These are phyloP conservation scores for Naumovozyma castellii DNA, from an alignment of 805 yeast genomes.

Conservation along the genomic window DNA sequence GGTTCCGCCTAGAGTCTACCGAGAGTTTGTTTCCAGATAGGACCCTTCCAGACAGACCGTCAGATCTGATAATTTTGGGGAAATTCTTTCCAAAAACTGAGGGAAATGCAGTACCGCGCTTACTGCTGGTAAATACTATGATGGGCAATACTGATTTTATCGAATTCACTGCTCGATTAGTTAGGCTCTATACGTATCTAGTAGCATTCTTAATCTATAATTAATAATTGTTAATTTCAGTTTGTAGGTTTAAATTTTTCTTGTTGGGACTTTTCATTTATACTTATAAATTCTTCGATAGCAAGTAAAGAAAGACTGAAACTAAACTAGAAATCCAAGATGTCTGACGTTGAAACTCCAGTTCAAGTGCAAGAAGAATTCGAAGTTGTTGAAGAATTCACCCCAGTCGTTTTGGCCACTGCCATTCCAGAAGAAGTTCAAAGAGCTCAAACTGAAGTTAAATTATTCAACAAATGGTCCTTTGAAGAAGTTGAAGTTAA, in stretches of 20 bases:
- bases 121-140: too few relatives aligned
- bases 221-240: too few relatives aligned
- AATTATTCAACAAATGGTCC: conserved; percentile 99
- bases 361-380: conserved; percentile 48
- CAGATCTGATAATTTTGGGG: background rate
- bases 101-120: background rate
- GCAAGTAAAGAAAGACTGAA: background rate
- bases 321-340: conserved; percentile 29
- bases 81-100: background rate
- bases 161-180: too few relatives aligned
- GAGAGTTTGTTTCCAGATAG: too few relatives aligned
- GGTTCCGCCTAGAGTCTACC: too few relatives aligned
- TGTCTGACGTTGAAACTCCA: conserved; percentile 82
- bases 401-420: conserved; percentile 79
- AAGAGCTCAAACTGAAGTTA: conserved; percentile 91
- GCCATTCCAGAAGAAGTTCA: conserved; percentile 94
- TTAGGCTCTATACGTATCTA: too few relatives aligned
- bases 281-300: too few relatives aligned
- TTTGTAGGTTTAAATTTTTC: too few relatives aligned
- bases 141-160: too few relatives aligned
- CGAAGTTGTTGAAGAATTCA: conserved; percentile 64
- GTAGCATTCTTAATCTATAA: too few relatives aligned
- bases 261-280: too few relatives aligned
- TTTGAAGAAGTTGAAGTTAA: conserved; percentile 95
- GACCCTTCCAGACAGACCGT: background rate